phyloP scores from a whole-genome alignment of 2,329 filamentous ascomycete genomes.

The Cadophora malorum region DNA sequence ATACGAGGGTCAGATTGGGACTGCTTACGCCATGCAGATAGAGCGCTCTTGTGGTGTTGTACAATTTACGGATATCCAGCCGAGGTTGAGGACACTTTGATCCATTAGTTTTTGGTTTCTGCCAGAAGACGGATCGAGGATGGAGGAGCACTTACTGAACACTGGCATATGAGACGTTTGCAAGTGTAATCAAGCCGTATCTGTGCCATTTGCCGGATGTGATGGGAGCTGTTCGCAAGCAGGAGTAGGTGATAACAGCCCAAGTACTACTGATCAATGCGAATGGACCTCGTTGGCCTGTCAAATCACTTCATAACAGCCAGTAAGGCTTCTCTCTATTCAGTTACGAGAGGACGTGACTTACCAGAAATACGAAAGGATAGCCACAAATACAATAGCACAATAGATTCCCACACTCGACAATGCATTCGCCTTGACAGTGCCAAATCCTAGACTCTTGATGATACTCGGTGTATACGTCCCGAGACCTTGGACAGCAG shows the following conservation, averaged over 20 bases:
- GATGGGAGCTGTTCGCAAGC: slow-evolving; percentile 42
- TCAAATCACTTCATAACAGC: slow-evolving; percentile 39
- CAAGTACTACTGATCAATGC: slow-evolving; percentile 47
- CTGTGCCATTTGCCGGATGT: slow-evolving; percentile 35
- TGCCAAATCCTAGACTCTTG: slow-evolving; percentile 42
- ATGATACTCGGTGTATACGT: slow-evolving; percentile 44
- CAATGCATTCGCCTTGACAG: slow-evolving; percentile 42
- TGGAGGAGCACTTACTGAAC: slow-evolving; percentile 16
- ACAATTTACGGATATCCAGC: slow-evolving; percentile 44
- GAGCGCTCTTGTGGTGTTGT: slow-evolving; percentile 41
- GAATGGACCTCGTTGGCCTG: slow-evolving; percentile 46
- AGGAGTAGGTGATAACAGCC: slow-evolving; percentile 49
- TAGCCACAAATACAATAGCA: slow-evolving; percentile 24
- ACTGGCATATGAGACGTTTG: slow-evolving; percentile 40
- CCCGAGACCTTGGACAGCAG: slow-evolving; percentile 32
- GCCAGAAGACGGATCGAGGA: not conserved
- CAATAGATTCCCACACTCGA: slow-evolving; percentile 36
- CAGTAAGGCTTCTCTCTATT: not conserved
- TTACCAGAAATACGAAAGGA: slow-evolving; percentile 23
- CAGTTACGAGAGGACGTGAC: not conserved
- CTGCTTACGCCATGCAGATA: slow-evolving; percentile 40
- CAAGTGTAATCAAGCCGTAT: slow-evolving; percentile 41
- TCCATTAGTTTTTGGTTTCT: not conserved
- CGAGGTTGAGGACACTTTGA: slow-evolving; percentile 38
- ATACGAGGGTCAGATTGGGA: not conserved